A percentile compares a stretch with the other conserved stretches of the same genome.
phyloP scores from a whole-genome alignment of 805 yeast species.

The Candida stauntonica region DNA sequence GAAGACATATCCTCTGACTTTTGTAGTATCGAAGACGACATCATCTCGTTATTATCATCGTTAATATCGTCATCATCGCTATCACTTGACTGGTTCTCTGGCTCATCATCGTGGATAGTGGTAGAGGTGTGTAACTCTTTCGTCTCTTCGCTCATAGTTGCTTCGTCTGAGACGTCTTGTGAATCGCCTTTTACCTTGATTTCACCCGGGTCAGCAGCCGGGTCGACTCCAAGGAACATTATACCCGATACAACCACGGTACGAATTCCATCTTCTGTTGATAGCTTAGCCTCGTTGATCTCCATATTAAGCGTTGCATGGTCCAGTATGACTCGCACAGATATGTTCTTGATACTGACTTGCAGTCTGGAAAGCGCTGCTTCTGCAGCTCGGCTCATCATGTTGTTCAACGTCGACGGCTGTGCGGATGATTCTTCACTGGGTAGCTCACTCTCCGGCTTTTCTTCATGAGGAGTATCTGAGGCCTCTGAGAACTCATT shows the following conservation, averaged over 20 bases:
- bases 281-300: slow-evolving; percentile 31
- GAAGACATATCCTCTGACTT: slow-evolving; percentile 34
- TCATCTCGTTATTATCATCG: slow-evolving; percentile 27
- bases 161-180: too few species aligned
- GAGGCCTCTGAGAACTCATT: slow-evolving; percentile 10
- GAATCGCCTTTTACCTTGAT: background rate
- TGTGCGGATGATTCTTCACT: slow-evolving; percentile 14
- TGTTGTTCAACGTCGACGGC: slow-evolving; percentile 43
- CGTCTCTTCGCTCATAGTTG: too few species aligned
- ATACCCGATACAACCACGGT: slow-evolving; percentile 38
- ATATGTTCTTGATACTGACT: slow-evolving; percentile 43
- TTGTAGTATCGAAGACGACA: slow-evolving; percentile 26
- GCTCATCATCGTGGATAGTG: slow-evolving; percentile 21
- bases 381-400: slow-evolving; percentile 63
- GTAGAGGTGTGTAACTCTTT: too few species aligned
- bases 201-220: slow-evolving; percentile 30
- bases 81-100: slow-evolving; percentile 15
- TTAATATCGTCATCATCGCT: slow-evolving; percentile 17
- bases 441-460: slow-evolving; percentile 14
- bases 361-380: slow-evolving; percentile 59
- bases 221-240: slow-evolving; percentile 36
- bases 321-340: slow-evolving; percentile 47
- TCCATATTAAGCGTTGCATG: slow-evolving; percentile 32
- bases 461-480: slow-evolving; percentile 9
- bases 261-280: slow-evolving; percentile 45